A percentile compares a stretch with the other conserved stretches of the same genome.
Evolutionary conservation across 768 basidiomycete genomes (phyloP).

Genomic region (Calocybe indica): DNA sequence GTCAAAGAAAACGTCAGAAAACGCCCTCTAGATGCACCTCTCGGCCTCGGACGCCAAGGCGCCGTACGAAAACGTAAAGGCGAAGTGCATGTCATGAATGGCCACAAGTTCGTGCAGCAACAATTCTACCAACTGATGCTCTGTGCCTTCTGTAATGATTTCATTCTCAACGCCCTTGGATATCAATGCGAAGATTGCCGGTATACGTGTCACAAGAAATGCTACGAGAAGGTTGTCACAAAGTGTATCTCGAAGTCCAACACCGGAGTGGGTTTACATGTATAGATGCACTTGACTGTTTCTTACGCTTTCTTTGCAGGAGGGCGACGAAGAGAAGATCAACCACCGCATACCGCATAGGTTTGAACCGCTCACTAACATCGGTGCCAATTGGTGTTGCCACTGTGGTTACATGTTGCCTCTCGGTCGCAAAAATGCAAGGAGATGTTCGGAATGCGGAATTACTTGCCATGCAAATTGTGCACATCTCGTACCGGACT

Average conservation of each 20-base stretch:
- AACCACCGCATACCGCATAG: constrained; percentile 99
- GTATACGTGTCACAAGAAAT: constrained; percentile 99
- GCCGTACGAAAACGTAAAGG: constrained; percentile 97
- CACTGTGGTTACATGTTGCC: constrained; percentile 99
- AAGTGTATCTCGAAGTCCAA: constrained; percentile 99
- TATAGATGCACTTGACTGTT: neutral
- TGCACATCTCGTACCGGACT: constrained; percentile 97
- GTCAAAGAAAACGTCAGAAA: constrained; percentile 98
- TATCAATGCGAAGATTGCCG: constrained; percentile 99
- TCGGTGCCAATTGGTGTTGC: constrained; percentile 99
- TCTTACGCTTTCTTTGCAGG: constrained; percentile 37
- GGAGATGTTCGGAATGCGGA: constrained; percentile 92
- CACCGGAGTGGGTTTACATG: constrained; percentile 65
- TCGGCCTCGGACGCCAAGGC: constrained; percentile 93
- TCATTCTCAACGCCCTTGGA: constrained; percentile 94
- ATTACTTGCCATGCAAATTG: constrained; percentile 97
- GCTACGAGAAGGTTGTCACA: constrained; percentile 97
- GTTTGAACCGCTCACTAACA: constrained; percentile 94
- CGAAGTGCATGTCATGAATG: constrained; percentile 99
- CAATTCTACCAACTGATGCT: constrained; percentile 99
- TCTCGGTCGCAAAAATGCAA: constrained; percentile 93
- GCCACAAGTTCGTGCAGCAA: constrained; percentile 94
- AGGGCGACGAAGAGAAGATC: constrained; percentile 96
- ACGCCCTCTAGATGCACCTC: constrained; percentile 83
- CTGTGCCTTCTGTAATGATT: constrained; percentile 97